A percentile compares a stretch with the other conserved stretches of the same genome.
These are phyloP conservation scores for Rhododendron ferrugineum DNA, from an alignment of 148 eudicot species.

Conservation along the genomic window DNA sequence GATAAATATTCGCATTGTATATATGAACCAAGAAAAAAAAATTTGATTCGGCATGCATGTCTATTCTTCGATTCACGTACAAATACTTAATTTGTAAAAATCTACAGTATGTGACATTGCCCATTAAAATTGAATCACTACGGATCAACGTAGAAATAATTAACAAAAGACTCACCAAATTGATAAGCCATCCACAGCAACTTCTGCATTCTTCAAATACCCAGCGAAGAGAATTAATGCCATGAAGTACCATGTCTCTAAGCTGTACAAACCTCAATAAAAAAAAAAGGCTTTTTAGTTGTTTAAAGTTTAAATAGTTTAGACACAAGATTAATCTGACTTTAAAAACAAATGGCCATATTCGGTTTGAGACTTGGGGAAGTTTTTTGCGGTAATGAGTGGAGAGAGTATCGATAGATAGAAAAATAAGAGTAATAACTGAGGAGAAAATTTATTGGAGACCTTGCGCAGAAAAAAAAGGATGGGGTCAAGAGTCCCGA, in stretches of 20 bases:
- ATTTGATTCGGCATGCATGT: not conserved
- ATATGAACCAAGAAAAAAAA: no score
- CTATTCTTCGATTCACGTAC: not conserved
- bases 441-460: no score
- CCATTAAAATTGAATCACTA: not conserved
- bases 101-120: not conserved
- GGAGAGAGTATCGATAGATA: no score
- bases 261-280: conserved; percentile 31
- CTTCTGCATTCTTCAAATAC: conserved; percentile 55
- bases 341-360: no score
- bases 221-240: conserved; percentile 63
- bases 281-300: not conserved
- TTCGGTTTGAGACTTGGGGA: no score
- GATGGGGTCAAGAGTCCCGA: no score
- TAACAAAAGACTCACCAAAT: conserved; percentile 43
- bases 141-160: not conserved
- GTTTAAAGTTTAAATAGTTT: no score
- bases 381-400: no score
- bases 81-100: not conserved
- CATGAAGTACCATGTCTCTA: conserved; percentile 59
- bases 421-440: no score
- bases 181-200: conserved; percentile 58
- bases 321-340: not conserved
- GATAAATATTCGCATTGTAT: no score
- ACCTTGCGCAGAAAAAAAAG: no score